Base-by-base conservation (phyloP, 768 basidiomycete genomes). In the Auricularia sp. region DNA sequence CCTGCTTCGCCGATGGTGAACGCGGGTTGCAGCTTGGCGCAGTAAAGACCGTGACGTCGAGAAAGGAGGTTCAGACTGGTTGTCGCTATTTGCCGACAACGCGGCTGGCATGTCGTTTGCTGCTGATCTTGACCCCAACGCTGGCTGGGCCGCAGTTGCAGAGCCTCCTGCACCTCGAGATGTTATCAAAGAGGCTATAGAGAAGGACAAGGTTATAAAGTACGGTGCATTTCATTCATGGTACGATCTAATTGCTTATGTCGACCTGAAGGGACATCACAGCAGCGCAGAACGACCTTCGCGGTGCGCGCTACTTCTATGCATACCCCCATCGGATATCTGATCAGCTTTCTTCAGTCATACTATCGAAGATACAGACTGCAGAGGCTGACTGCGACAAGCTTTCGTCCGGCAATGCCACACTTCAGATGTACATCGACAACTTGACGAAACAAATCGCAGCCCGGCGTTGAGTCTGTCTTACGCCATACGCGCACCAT, bases 401-500 rank as follows among this genome's bases (percentile, higher is more conserved):
- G 73, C 79, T 94, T 24, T 76, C 80, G 1, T 88, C 90, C 3
- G 88, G 87, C 62, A 94, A 94, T 68, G 85, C 86, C 65, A 92
- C 87, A 4, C 76, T 94, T 64, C 91, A 94, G 71, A 88, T 87
- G 85, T 94, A 94, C 71, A 92, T 92, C 71, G 90, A 94, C 72
- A 94, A 94, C 69, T 73, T 94, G 70, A 93, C 92, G 0, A 80
- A 90, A 70, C 92, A 94, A 74, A 90, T 92, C 85, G 88, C 90
- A 36, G 90, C 86, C 72, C 79, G 89, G 67, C 83, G 88, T 74
- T 89, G 74, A 82, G 29, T 29, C 29, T 29, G 29, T 29, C 29
- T 29, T 29, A 29, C 29, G 29, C 29, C 29, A 29, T 29, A 29
- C 29, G 29, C 29, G 29, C 29, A 29, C 29, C 29, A 29, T 29